phyloP scores from a whole-genome alignment of 2,329 filamentous ascomycete species.

The Cladosporium oxysporum region DNA sequence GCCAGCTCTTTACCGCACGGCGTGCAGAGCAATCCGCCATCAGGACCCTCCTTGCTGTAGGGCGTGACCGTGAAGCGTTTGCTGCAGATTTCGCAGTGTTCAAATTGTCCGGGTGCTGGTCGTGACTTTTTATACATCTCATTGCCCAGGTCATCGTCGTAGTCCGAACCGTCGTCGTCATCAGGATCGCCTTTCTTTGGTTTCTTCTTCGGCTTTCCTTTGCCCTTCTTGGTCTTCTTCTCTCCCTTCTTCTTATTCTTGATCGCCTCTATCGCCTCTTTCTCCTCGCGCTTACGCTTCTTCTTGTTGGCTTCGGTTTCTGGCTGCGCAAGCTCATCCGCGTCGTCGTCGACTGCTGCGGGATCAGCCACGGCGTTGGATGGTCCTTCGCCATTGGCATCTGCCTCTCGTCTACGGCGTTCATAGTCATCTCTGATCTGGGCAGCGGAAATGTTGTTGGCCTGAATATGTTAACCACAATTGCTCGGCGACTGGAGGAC shows the following conservation, averaged over 20 bases:
- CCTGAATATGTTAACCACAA: background rate
- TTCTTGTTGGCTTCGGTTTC: slow-evolving; percentile 43
- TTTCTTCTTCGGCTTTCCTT: slow-evolving; percentile 53
- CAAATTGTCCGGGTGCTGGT: slow-evolving; percentile 79
- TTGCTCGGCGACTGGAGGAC: slow-evolving; percentile 42
- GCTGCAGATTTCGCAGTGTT: slow-evolving; percentile 80
- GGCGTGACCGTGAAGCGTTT: slow-evolving; percentile 92
- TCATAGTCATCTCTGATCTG: slow-evolving; percentile 63
- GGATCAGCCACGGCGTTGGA: slow-evolving; percentile 34
- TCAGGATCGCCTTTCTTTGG: slow-evolving; percentile 45
- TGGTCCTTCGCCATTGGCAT: slow-evolving; percentile 19
- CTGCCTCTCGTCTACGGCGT: slow-evolving; percentile 53
- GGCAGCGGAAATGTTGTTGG: slow-evolving; percentile 70
- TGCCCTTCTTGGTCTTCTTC: slow-evolving; percentile 38
- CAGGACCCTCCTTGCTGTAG: slow-evolving; percentile 78
- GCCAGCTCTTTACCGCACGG: slow-evolving; percentile 76
- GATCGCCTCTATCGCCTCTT: slow-evolving; percentile 45
- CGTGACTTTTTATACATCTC: slow-evolving; percentile 58
- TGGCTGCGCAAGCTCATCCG: slow-evolving; percentile 36
- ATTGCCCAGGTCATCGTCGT: slow-evolving; percentile 47
- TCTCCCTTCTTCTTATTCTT: slow-evolving; percentile 41
- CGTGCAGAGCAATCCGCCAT: slow-evolving; percentile 82
- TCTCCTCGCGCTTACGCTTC: slow-evolving; percentile 60
- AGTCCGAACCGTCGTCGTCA: slow-evolving; percentile 44
- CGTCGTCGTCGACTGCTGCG: slow-evolving; percentile 34